Conservation (phyloP, 2,329 filamentous ascomycete genomes). For the Neodidymelliopsis sp. region DNA sequence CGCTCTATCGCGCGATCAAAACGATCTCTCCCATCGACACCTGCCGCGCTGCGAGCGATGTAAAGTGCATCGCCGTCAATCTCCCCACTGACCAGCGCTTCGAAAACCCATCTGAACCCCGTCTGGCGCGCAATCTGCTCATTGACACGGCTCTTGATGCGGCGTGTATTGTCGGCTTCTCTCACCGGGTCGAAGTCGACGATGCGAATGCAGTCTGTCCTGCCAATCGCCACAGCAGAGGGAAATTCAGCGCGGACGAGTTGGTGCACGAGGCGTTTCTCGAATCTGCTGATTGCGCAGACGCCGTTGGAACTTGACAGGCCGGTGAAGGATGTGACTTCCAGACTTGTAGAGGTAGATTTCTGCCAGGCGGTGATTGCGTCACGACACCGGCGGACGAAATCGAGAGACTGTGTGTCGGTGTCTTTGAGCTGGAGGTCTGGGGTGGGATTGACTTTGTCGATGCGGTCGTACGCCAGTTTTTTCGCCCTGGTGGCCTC, state of each 20-base stretch:
- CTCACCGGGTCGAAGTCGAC: slow-evolving; percentile 52
- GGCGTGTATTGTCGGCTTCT: slow-evolving; percentile 51
- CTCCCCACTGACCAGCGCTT: slow-evolving; percentile 52
- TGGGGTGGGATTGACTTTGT: slow-evolving; percentile 42
- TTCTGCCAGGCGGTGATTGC: slow-evolving; percentile 58
- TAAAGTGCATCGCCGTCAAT: slow-evolving; percentile 48
- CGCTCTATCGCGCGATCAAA: slow-evolving; percentile 51
- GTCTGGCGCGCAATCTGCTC: slow-evolving; percentile 54
- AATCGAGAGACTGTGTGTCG: slow-evolving; percentile 61
- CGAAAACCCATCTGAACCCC: slow-evolving; percentile 60
- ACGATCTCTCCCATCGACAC: slow-evolving; percentile 41
- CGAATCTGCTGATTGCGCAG: slow-evolving; percentile 55
- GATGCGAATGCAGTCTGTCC: slow-evolving; percentile 54
- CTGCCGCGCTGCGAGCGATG: slow-evolving; percentile 46
- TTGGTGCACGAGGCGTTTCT: slow-evolving; percentile 71
- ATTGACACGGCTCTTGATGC: slow-evolving; percentile 48
- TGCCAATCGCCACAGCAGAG: slow-evolving; percentile 52
- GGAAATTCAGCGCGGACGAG: slow-evolving; percentile 69
- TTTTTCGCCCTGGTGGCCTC: slow-evolving; percentile 61
- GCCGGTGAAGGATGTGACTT: slow-evolving; percentile 43
- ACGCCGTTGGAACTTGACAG: slow-evolving; percentile 21
- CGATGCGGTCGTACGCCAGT: slow-evolving; percentile 53
- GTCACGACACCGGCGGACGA: slow-evolving; percentile 56
- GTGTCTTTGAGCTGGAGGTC: slow-evolving; percentile 60
- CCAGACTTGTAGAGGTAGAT: slow-evolving; percentile 21